phyloP scores from a whole-genome alignment of 1,284 basidiomycete species.

The Coniophora puteana region DNA sequence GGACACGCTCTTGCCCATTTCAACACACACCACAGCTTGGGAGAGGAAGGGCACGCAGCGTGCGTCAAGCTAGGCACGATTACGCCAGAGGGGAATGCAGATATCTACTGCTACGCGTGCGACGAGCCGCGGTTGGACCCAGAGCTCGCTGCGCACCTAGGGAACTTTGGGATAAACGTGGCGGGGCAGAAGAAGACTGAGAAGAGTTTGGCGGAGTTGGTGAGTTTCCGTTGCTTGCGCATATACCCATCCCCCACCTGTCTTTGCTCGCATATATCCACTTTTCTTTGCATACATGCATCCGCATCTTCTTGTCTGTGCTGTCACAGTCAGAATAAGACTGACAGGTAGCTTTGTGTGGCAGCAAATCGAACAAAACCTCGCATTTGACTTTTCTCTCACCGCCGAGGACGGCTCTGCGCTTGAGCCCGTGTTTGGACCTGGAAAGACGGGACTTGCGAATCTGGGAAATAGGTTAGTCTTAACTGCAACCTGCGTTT shows the following conservation, averaged over 20 bases:
- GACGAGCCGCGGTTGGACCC: conserved; percentile 87
- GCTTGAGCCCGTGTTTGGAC: conserved; percentile 86
- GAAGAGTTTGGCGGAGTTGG: conserved; percentile 95
- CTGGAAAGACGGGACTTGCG: conserved; percentile 83
- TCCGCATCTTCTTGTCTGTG: background rate
- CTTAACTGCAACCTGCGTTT: background rate
- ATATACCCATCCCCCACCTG: background rate
- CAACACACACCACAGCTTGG: conserved; percentile 63
- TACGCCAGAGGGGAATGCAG: conserved; percentile 84
- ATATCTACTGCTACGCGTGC: conserved; percentile 94
- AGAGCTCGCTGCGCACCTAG: conserved; percentile 72
- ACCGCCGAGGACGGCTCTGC: conserved; percentile 88
- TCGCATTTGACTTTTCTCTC: conserved; percentile 93
- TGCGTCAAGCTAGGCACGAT: conserved; percentile 97
- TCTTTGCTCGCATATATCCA: background rate
- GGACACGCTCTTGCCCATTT: conserved; percentile 89
- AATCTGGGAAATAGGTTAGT: conserved; percentile 91
- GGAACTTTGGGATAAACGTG: conserved; percentile 87
- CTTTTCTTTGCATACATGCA: background rate
- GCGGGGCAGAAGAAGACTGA: conserved; percentile 87
- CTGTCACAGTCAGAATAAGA: background rate
- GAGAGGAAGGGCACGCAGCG: conserved; percentile 81
- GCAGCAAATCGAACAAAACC: conserved; percentile 95
- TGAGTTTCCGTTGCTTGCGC: conserved; percentile 29
- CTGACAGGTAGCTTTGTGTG: too few species aligned